phyloP scores from a whole-genome alignment of 768 basidiomycete species.

The Ramaria sp. region DNA sequence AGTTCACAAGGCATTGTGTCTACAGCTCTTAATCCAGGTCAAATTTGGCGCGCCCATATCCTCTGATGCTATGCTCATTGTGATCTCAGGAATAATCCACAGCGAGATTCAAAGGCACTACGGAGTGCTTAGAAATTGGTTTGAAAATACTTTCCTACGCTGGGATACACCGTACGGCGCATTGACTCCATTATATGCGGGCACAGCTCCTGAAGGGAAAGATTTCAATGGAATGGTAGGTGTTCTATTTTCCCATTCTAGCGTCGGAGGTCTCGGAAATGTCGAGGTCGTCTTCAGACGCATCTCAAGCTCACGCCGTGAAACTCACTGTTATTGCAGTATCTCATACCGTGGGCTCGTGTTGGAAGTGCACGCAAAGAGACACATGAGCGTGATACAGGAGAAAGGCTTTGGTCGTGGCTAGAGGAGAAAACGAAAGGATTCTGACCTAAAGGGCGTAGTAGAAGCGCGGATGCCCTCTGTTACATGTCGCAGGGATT shows the following conservation, averaged over 20 bases:
- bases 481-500: too few relatives aligned
- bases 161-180: slow-evolving; percentile 20
- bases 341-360: slow-evolving; percentile 37
- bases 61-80: background rate
- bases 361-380: slow-evolving; percentile 21
- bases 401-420: slow-evolving; percentile 33
- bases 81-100: slow-evolving; percentile 18
- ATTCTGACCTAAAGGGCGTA: too few relatives aligned
- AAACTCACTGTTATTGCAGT: slow-evolving; percentile 18
- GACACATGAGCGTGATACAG: slow-evolving; percentile 24
- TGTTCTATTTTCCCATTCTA: too few relatives aligned
- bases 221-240: slow-evolving; percentile 32
- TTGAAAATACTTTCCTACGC: background rate
- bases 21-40: slow-evolving; percentile 36
- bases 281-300: background rate
- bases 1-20: slow-evolving; percentile 33
- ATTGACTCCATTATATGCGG: slow-evolving; percentile 34
- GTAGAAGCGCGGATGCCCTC: too few relatives aligned
- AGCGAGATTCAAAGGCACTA: slow-evolving; percentile 21
- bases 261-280: too few relatives aligned
- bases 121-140: background rate
- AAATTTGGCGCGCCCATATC: background rate
- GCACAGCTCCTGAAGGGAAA: slow-evolving; percentile 27
- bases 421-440: slow-evolving; percentile 21
- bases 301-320: background rate